Evolutionary conservation across 148 eudicot species (phyloP), one percentile per base, ranked within the genome.

Genomic region (Persicaria tinctoria): DNA sequence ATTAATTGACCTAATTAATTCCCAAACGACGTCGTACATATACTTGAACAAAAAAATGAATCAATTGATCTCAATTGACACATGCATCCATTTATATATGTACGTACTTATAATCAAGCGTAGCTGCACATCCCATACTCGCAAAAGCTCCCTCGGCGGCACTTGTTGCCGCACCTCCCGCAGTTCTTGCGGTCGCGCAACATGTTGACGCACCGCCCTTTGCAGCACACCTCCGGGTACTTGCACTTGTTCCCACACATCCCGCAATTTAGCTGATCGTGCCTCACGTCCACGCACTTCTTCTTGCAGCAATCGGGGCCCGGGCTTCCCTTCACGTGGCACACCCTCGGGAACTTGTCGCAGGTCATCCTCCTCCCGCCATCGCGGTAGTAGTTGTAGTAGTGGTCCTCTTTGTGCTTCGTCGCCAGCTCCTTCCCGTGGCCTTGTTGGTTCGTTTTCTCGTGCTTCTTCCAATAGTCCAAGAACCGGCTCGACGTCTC

Each of bases 111-210:
- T 0, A 23, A 23, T 69, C 68, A 87, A 4, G 94, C 91, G 68
- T 90, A 90, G 84, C 78, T 90, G 54, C 94, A 90, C 91, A 90
- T 83, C 49, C 94, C 94, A 73, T 82, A 70, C 66, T 71, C 50
- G 76, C 94, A 90, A 14, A 80, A 68, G 12, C 66, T 78, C 12
- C 88, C 88, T 70, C 75, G 78, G 53, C 78, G 74, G 80, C 95
- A 90, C 80, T 73, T 85, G 12, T 79, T 90, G 54, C 76, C 71
- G 75, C 95, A 90, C 18, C 84, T 59, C 6, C 95, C 95, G 74
- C 95, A 90, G 64, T 90, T 74, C 27, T 76, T 84, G 80, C 74
- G 76, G 48, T 90, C 86, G 44, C 45, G 10, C 70, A 46, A 70
- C 10, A 82, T 70, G 75, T 89, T 84, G 32, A 89, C 82, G 45